phyloP scores from a whole-genome alignment of 495 filamentous ascomycete species.

The Parachaetomium inaequale region DNA sequence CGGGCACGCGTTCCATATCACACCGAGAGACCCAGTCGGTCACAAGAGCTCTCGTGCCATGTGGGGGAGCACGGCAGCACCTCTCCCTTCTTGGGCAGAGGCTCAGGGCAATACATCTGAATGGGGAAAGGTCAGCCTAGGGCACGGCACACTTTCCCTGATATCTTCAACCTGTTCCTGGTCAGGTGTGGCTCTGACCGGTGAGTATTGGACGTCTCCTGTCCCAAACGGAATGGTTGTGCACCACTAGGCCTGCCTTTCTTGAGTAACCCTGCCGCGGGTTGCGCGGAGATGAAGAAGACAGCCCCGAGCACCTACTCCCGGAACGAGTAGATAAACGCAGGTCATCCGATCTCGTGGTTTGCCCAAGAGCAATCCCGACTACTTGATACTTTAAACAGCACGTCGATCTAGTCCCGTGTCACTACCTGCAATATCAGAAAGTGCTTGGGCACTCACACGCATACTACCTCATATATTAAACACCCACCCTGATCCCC shows the following conservation, averaged over 20 bases:
- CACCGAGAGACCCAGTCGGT: not conserved
- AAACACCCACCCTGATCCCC: not conserved
- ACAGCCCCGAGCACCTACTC: not conserved
- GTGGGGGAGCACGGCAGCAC: constrained; percentile 17
- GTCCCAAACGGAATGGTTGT: constrained; percentile 10
- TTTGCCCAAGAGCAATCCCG: not conserved
- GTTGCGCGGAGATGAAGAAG: constrained; percentile 1
- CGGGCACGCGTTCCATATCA: not conserved
- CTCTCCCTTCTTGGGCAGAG: constrained; percentile 9
- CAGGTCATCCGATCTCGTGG: constrained; percentile 3
- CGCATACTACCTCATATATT: constrained; percentile 10
- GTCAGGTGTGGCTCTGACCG: not conserved
- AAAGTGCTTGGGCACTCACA: not conserved
- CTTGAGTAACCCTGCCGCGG: constrained; percentile 12
- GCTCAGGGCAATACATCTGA: constrained; percentile 7
- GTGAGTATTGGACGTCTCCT: not conserved
- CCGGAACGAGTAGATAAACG: constrained; percentile 11
- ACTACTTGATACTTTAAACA: not conserved
- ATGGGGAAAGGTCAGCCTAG: constrained; percentile 15
- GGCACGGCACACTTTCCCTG: constrained; percentile 7
- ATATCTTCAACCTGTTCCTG: not conserved
- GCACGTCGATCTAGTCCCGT: not conserved
- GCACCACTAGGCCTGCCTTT: not conserved
- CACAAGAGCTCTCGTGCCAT: not conserved
- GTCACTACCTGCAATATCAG: not conserved